Evolutionary conservation across 2,329 filamentous ascomycete species (phyloP).

Genomic region (Tetracladium maxilliforme): DNA sequence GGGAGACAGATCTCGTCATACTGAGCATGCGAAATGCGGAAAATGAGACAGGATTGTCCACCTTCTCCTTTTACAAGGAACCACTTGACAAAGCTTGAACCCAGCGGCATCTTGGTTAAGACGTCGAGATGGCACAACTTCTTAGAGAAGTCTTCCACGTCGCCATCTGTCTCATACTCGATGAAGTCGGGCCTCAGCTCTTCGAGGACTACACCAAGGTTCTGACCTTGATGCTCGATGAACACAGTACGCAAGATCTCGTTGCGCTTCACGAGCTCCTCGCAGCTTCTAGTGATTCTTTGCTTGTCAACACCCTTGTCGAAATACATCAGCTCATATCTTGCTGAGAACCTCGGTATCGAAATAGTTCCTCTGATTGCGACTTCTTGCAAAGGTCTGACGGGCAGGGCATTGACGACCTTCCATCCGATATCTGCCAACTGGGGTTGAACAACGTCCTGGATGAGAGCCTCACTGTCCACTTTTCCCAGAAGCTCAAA

Average conservation of each 20-base stretch:
- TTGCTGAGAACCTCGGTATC: constrained; percentile 18
- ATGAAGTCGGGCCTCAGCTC: constrained; percentile 15
- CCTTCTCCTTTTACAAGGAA: constrained; percentile 8
- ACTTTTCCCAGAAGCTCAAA: constrained; percentile 18
- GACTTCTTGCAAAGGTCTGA: constrained; percentile 21
- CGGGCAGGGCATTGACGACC: constrained; percentile 21
- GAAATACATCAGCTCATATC: constrained; percentile 20
- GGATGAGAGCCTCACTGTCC: constrained; percentile 16
- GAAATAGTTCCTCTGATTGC: constrained; percentile 22
- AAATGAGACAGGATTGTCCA: constrained; percentile 17
- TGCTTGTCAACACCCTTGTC: constrained; percentile 11
- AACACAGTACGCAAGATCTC: constrained; percentile 23
- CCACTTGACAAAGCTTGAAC: constrained; percentile 19
- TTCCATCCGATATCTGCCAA: constrained; percentile 20
- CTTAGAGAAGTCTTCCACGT: constrained; percentile 16
- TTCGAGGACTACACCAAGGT: constrained; percentile 18
- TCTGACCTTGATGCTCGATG: constrained; percentile 15
- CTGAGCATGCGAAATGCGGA: constrained; percentile 32
- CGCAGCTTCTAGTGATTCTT: constrained; percentile 13
- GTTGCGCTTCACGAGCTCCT: constrained; percentile 12
- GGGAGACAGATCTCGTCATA: constrained; percentile 33
- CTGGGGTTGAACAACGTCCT: constrained; percentile 17
- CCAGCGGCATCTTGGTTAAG: constrained; percentile 17
- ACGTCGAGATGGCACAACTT: constrained; percentile 17
- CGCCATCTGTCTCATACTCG: constrained; percentile 9